Conservation (phyloP, 2,329 filamentous ascomycete genomes). For the Penicillium carneum region DNA sequence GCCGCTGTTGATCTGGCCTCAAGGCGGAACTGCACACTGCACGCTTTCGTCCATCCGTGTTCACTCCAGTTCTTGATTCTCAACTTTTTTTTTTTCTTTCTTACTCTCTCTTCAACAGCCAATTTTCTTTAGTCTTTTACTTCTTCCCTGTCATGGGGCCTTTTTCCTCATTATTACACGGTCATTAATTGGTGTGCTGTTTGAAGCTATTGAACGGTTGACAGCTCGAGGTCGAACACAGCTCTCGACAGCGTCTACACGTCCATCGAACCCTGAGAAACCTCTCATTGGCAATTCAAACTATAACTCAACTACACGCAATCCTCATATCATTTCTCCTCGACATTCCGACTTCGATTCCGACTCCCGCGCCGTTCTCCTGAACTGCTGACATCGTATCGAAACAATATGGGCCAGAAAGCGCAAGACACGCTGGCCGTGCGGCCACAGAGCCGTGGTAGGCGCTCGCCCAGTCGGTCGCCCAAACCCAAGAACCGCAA, state of each 20-base stretch:
- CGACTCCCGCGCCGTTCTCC: conserved; percentile 19
- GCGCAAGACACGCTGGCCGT: conserved; percentile 49
- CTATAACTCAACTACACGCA: conserved; percentile 4
- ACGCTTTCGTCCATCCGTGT: conserved; percentile 43
- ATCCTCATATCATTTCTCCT: conserved; percentile 9
- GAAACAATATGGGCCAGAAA: conserved; percentile 40
- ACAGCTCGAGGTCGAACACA: conserved; percentile 28
- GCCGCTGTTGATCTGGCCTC: conserved; percentile 48
- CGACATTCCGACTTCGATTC: conserved; percentile 21
- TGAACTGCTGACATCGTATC: conserved; percentile 20
- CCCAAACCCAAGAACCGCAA: conserved; percentile 50
- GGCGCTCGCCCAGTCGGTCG: conserved; percentile 51
- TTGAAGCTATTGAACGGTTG: conserved; percentile 24
- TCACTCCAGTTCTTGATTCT: conserved; percentile 37
- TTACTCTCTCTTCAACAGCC: conserved; percentile 28
- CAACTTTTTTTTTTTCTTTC: conserved; percentile 33
- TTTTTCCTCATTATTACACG: conserved; percentile 44
- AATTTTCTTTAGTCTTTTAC: conserved; percentile 30
- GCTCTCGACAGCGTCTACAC: conserved; percentile 20
- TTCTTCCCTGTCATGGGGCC: conserved; percentile 47
- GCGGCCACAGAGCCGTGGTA: conserved; percentile 44
- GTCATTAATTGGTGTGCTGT: conserved; percentile 44
- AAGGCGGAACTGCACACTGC: conserved; percentile 36
- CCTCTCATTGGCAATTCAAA: conserved; percentile 10
- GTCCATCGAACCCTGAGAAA: conserved; percentile 17